phyloP scores from a whole-genome alignment of 2,329 filamentous ascomycete genomes.

The Epichloe elymi region DNA sequence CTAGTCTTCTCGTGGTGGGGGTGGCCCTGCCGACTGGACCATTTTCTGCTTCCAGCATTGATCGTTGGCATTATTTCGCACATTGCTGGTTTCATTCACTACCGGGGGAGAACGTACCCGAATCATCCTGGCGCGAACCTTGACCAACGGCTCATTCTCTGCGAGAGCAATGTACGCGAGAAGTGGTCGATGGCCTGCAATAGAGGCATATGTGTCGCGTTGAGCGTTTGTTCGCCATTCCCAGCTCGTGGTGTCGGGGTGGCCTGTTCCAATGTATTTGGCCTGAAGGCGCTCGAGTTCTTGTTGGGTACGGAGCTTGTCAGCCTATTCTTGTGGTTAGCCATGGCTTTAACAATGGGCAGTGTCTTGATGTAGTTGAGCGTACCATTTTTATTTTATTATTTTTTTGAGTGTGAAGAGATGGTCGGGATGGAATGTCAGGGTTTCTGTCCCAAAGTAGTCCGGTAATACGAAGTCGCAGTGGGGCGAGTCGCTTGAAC shows the following conservation, averaged over 20 bases:
- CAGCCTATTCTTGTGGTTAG: constrained; percentile 45
- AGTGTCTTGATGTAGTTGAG: too few relatives aligned
- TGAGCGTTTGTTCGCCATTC: constrained; percentile 95
- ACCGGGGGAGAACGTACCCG: constrained; percentile 35
- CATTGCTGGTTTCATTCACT: not conserved
- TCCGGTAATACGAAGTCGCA: not conserved
- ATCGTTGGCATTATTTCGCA: not conserved
- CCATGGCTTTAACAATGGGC: too few relatives aligned
- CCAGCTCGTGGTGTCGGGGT: constrained; percentile 93
- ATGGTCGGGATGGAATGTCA: too few relatives aligned
- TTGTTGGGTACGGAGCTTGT: constrained; percentile 95
- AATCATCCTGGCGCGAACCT: constrained; percentile 67
- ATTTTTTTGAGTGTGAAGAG: too few relatives aligned
- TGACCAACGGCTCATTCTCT: constrained; percentile 71
- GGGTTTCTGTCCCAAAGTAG: too few relatives aligned
- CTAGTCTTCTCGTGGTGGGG: constrained; percentile 42
- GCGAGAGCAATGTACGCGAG: constrained; percentile 83
- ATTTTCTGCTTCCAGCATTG: constrained; percentile 39
- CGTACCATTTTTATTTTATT: too few relatives aligned
- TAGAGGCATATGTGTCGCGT: constrained; percentile 81
- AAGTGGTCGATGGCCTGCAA: constrained; percentile 79
- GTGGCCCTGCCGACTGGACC: constrained; percentile 47
- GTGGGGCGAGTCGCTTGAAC: constrained; percentile 3
- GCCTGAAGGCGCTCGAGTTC: constrained; percentile 95
- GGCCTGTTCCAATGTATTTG: constrained; percentile 90